Evolutionary conservation across 352 stramenopile genomes (phyloP).

Genomic region (Phytophthora tentaculata): DNA sequence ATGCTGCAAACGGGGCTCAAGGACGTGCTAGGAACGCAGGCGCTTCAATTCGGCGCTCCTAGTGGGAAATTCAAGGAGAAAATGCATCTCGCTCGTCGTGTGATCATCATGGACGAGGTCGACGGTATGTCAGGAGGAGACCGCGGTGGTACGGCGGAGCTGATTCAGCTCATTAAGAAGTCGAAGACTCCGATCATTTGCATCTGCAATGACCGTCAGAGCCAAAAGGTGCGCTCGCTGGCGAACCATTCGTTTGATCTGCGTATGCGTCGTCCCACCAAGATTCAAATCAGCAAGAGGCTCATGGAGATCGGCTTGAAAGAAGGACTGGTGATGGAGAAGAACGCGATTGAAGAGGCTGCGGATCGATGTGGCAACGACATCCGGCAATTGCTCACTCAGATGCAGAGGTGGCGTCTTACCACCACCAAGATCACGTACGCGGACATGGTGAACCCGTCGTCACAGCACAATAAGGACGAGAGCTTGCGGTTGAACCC

Average conservation of each 20-base stretch:
- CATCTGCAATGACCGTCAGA: constrained; percentile 99
- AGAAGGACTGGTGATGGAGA: constrained; percentile 94
- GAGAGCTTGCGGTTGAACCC: constrained; percentile 94
- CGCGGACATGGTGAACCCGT: constrained; percentile 81
- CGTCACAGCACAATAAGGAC: constrained; percentile 90
- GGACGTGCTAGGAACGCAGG: constrained; percentile 93
- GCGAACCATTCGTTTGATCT: constrained; percentile 99
- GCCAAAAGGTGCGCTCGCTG: constrained; percentile 94
- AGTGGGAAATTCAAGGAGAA: constrained; percentile 49
- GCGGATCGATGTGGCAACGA: constrained; percentile 97
- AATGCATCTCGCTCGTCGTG: constrained; percentile 82
- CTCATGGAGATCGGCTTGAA: constrained; percentile 91
- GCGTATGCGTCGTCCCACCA: constrained; percentile 93
- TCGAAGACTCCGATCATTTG: constrained; percentile 99
- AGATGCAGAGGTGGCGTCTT: constrained; percentile 97
- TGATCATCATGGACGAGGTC: constrained; percentile 99
- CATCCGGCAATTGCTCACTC: constrained; percentile 97
- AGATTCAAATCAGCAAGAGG: constrained; percentile 92
- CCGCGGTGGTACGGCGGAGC: constrained; percentile 95
- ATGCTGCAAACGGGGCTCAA: constrained; percentile 91
- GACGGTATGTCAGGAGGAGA: constrained; percentile 98
- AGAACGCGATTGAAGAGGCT: constrained; percentile 97
- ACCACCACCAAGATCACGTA: constrained; percentile 86
- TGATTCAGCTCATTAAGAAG: constrained; percentile 99
- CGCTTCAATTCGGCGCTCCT: constrained; percentile 81